Base-by-base conservation (phyloP, 2,329 filamentous ascomycete genomes). In the Lachnellula occidentalis region DNA sequence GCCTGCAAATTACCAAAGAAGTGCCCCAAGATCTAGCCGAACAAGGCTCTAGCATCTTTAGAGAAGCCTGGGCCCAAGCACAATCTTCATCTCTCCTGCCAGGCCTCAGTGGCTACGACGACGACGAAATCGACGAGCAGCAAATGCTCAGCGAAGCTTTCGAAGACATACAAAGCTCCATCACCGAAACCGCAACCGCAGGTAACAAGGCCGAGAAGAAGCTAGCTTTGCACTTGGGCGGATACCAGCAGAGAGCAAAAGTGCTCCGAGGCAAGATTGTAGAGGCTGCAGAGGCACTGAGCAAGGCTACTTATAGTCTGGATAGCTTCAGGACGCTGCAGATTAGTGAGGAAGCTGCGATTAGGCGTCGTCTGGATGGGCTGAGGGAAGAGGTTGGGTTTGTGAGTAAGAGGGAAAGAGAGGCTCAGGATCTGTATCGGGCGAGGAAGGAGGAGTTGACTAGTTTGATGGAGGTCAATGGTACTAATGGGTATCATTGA, bases 131-230 rank as follows among this genome's bases (percentile, higher is more conserved):
- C 15, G 64, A 66, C 54, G 67, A 69, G 53, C 63, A 67, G 17
- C 61, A 68, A 34, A 50, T 66, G 51, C 59, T 69, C 36, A 55
- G 65, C 34, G 75, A 82, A 62, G 84, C 88, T 2, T 94, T 96
- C 61, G 85, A 94, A 59, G 79, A 78, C 45, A 80, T 91, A 1
- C 88, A 94, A 71, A 81, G 88, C 46, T 77, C 80, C 7, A 87
- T 96, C 58, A 79, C 88, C 63, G 75, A 80, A 2, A 83, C 85
- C 0, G 94, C 92, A 2, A 86, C 92, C 63, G 81, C 86, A 54
- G 89, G 88, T 51, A 90, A 90, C 68, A 95, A 92, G 71, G 76
- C 95, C 1, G 92, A 97, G 73, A 96, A 96, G 80, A 96, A 94
- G 72, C 81, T 99, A n/a, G 78, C 79, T 0, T 78, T 95, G 51